Conservation (phyloP, 2,329 filamentous ascomycete species). For the Aspergillus oerlinghausenensis region DNA sequence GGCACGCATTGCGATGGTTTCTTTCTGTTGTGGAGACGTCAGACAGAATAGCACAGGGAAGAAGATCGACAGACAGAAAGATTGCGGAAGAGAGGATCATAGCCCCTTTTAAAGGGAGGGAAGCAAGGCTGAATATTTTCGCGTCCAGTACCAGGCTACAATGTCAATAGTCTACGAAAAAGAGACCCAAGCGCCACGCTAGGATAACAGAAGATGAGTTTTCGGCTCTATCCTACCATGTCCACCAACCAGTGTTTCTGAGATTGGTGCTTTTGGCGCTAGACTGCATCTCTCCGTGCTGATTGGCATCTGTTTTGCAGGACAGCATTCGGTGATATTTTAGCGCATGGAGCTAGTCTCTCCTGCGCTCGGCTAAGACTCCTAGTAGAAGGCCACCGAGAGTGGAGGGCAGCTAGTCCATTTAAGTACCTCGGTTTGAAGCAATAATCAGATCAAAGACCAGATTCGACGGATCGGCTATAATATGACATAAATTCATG, state of each 20-base stretch:
- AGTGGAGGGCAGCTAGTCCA: neutral
- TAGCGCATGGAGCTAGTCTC: neutral
- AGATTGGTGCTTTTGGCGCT: neutral
- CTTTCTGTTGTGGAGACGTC: neutral
- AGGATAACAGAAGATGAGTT: neutral
- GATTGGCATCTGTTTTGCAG: too few relatives aligned
- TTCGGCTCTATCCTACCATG: neutral
- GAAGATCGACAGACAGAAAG: neutral
- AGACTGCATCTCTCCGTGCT: neutral
- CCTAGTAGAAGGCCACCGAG: neutral
- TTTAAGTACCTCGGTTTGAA: too few relatives aligned
- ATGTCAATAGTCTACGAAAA: neutral
- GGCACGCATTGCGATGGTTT: neutral
- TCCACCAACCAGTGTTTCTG: neutral
- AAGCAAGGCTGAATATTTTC: neutral
- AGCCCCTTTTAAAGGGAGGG: neutral
- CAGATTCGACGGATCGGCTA: too few relatives aligned
- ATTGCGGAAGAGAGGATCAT: neutral
- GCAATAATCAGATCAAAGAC: too few relatives aligned
- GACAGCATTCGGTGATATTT: neutral
- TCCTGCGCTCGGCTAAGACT: neutral
- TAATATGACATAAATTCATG: too few relatives aligned
- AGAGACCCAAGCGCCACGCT: neutral
- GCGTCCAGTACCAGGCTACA: neutral
- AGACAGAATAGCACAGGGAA: neutral